Conservation (phyloP, 1,284 basidiomycete species). For the Pascua sp. region DNA sequence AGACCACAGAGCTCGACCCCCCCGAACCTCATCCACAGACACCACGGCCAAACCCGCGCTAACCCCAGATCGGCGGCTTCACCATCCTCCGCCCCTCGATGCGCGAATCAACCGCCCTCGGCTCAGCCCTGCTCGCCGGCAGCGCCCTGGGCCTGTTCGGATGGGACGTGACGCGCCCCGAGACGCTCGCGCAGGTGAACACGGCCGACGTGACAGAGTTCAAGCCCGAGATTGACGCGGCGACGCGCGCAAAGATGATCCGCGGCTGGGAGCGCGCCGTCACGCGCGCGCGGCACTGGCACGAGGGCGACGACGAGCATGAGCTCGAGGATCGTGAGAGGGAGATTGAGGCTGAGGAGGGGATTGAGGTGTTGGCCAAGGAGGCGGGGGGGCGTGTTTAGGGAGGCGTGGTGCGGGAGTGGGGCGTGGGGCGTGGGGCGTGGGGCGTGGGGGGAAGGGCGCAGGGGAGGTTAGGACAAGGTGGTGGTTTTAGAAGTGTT, state of each 20-base stretch:
- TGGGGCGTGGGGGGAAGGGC: too few species aligned
- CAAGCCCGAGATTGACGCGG: constrained; percentile 58
- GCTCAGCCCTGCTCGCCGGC: constrained; percentile 93
- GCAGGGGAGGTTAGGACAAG: too few species aligned
- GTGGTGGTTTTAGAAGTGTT: too few species aligned
- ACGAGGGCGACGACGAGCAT: constrained; percentile 19
- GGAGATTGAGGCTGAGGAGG: constrained; percentile 16
- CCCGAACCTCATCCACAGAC: too few species aligned
- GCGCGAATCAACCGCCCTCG: constrained; percentile 94
- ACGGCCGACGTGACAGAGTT: constrained; percentile 76
- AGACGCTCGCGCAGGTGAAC: constrained; percentile 84
- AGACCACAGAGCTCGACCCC: too few species aligned
- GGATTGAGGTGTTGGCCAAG: constrained; percentile 4
- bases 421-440: too few species aligned
- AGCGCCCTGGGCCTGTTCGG: constrained; percentile 83
- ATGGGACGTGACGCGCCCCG: constrained; percentile 85
- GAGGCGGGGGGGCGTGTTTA: too few species aligned
- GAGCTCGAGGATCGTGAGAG: constrained; percentile 19
- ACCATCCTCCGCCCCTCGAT: constrained; percentile 88
- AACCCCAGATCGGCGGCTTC: constrained; percentile 69
- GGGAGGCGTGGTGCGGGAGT: too few species aligned
- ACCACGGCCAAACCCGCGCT: too few species aligned
- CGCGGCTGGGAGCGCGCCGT: constrained; percentile 80
- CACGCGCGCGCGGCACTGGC: constrained; percentile 72
- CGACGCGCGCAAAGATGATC: constrained; percentile 63